Evolutionary conservation across 208 protist species (phyloP), one percentile per base, ranked within the genome.

Genomic region (Leishmania gerbilli): DNA sequence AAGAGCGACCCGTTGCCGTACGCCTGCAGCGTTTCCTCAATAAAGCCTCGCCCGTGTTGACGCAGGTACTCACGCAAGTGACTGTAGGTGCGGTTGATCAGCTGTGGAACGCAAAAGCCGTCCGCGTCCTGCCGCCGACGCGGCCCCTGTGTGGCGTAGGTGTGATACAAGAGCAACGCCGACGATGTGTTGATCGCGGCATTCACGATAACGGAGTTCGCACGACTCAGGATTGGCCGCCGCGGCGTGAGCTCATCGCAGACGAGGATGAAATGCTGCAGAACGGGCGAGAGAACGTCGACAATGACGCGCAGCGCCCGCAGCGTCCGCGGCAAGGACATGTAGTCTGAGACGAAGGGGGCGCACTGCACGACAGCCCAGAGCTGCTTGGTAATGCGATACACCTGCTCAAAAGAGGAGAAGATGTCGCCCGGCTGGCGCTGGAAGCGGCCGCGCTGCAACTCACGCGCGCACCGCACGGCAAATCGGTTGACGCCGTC

Each of bases 181-280:
- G 88, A 82, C 34, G 93, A 79, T 1, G 90, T 82, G 79, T 95
- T 95, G 37, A 95, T 62, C 34, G 93, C 93, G 51, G 93, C 87
- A 83, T 97, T 97, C 56, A 95, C 76, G n/a, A 95, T 88, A 55
- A 89, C 88, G 21, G 90, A 92, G 81, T 95, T 94, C 21, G 92
- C 95, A 60, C 89, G 89, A 55, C 93, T 94, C 24, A 97, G 80
- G 31, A 92, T 86, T 15, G 89, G 88, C 15, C 95, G 92, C 34
- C 87, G 88, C 6, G 87, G 82, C 42, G 82, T 82, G 31, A 97
- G 86, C 24, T 83, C 80, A 21, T 91, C 86, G 83, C 91, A 95
- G 31, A 89, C 90, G 42, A 97, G 85, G n/a, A 96, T 71, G 83
- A 95, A 95, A 83, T 97, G 95, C 82, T 97, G 95, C 58, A 97